Conservation (phyloP, 345 rosid species). For the Theobroma cacao region DNA sequence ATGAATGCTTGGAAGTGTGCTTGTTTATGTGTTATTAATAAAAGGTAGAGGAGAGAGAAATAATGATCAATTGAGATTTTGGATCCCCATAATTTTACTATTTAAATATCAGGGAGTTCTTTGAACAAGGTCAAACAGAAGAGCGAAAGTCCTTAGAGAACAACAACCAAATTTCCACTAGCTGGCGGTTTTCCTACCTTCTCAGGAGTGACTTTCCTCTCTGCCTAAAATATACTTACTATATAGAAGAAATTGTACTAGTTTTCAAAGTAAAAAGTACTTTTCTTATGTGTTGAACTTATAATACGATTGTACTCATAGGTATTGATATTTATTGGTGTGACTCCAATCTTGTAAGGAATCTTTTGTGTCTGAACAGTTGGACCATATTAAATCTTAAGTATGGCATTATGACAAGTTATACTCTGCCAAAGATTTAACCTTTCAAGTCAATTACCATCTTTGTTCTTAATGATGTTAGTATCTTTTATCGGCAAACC, state of each 20-base stretch:
- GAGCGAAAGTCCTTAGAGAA: slow-evolving; percentile 11
- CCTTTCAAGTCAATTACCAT: neutral
- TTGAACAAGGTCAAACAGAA: slow-evolving; percentile 11
- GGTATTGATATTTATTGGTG: neutral
- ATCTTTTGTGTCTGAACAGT: slow-evolving; percentile 4
- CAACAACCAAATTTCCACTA: slow-evolving; percentile 14
- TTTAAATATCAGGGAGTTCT: neutral
- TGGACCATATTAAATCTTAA: neutral
- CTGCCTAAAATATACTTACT: neutral
- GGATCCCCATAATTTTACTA: neutral
- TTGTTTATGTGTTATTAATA: neutral
- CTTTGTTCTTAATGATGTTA: neutral
- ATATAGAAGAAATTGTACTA: neutral
- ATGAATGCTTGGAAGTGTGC: neutral
- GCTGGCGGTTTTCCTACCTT: slow-evolving; percentile 19
- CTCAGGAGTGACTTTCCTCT: neutral
- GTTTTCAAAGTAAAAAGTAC: neutral
- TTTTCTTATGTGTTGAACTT: neutral
- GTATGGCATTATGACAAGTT: neutral
- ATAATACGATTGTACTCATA: neutral
- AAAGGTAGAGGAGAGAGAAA: neutral
- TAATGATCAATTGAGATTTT: neutral
- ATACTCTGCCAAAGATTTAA: neutral
- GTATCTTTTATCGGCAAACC: neutral
- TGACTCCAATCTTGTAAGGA: neutral